Evolutionary conservation across 1,284 basidiomycete genomes (phyloP).

Genomic region (Pterulicium gracile): DNA sequence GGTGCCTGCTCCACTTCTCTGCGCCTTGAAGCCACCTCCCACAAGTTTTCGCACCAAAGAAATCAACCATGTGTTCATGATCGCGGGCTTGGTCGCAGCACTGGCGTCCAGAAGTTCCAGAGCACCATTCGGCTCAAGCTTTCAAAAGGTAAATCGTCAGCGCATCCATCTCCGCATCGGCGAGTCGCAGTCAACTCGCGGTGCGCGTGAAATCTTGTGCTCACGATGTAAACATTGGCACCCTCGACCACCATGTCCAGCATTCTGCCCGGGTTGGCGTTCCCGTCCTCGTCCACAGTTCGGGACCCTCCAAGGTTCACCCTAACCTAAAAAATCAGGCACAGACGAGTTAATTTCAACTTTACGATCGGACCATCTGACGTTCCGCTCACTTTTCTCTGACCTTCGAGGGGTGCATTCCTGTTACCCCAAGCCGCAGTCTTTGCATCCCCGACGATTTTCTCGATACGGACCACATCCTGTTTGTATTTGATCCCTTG

Average conservation of each 20-base stretch:
- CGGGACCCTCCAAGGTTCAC: slow-evolving; percentile 51
- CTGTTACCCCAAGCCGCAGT: slow-evolving; percentile 70
- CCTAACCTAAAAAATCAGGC: slow-evolving; percentile 39
- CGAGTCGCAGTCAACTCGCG: too few relatives aligned
- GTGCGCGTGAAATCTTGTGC: too few relatives aligned
- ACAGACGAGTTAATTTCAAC: not conserved
- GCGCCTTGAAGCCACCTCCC: not conserved
- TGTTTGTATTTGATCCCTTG: slow-evolving; percentile 67
- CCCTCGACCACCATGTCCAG: slow-evolving; percentile 75
- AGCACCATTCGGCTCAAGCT: slow-evolving; percentile 42
- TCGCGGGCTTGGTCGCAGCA: slow-evolving; percentile 32
- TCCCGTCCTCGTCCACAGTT: slow-evolving; percentile 44
- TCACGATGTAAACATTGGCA: slow-evolving; percentile 58
- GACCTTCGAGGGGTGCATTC: slow-evolving; percentile 44
- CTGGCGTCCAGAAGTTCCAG: slow-evolving; percentile 40
- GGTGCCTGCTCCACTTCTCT: not conserved
- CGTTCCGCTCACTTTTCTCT: slow-evolving; percentile 45
- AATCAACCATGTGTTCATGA: slow-evolving; percentile 42
- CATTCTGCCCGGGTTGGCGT: slow-evolving; percentile 33
- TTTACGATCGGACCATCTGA: not conserved
- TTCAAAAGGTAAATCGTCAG: slow-evolving; percentile 3
- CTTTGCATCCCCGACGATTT: slow-evolving; percentile 53
- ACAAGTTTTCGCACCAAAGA: slow-evolving; percentile 13
- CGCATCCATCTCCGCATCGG: slow-evolving; percentile 6
- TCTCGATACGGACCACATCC: slow-evolving; percentile 61